A percentile compares a stretch with the other conserved stretches of the same genome.
Evolutionary conservation across 495 filamentous ascomycete genomes (phyloP).

Genomic region (Poronia punctata): DNA sequence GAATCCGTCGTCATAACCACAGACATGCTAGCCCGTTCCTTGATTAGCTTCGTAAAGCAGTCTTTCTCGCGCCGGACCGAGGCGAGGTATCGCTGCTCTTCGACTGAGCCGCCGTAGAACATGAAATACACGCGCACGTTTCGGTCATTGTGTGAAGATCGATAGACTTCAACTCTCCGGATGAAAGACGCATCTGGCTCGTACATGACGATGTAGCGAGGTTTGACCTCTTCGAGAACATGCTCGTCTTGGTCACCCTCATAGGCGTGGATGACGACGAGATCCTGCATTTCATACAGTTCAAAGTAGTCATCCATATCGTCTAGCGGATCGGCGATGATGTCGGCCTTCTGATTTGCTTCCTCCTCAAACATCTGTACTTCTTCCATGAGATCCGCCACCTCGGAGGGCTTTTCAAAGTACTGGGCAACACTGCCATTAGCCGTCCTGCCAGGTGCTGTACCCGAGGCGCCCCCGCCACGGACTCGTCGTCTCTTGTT

Average conservation of each 20-base stretch:
- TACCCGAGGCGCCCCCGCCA: conserved; percentile 60
- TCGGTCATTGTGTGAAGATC: conserved; percentile 82
- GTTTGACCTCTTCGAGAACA: conserved; percentile 84
- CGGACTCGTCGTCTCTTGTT: conserved; percentile 88
- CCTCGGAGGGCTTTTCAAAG: conserved; percentile 43
- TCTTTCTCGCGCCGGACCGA: conserved; percentile 89
- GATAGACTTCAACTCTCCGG: conserved; percentile 88
- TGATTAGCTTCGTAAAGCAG: conserved; percentile 86
- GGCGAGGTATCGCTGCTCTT: conserved; percentile 91
- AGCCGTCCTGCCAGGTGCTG: conserved; percentile 42
- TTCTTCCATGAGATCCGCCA: conserved; percentile 53
- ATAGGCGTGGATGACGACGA: conserved; percentile 87
- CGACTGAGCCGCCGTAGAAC: conserved; percentile 90
- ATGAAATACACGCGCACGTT: conserved; percentile 92
- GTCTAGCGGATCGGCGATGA: conserved; percentile 73
- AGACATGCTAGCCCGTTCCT: conserved; percentile 88
- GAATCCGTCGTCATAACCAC: conserved; percentile 70
- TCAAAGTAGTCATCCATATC: conserved; percentile 89
- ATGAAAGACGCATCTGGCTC: conserved; percentile 96
- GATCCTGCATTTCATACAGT: conserved; percentile 84
- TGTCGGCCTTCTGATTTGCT: conserved; percentile 67
- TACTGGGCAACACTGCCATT: conserved; percentile 44
- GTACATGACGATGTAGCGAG: conserved; percentile 97
- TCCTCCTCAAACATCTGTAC: conserved; percentile 76
- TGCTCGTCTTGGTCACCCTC: conserved; percentile 91